These are phyloP conservation scores for Aspergillus uvarum DNA, from an alignment of 2,329 filamentous ascomycete species.

Conservation along the genomic window DNA sequence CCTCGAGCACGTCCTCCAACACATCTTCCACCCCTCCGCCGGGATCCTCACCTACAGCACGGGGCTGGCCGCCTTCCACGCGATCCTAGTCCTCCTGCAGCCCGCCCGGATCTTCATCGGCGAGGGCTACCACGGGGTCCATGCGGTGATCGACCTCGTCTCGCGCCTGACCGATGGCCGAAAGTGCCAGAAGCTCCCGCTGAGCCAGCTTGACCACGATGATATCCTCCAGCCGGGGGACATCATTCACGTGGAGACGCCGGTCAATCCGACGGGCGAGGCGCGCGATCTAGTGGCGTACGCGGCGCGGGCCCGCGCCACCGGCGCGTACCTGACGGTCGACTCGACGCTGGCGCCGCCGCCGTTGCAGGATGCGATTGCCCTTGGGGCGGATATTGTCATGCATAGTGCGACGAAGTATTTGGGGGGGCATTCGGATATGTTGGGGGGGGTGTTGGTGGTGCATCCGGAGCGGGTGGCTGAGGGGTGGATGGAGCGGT, in stretches of 20 bases:
- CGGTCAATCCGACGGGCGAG: constrained; percentile 82
- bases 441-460: constrained; percentile 79
- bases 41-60: constrained; percentile 48
- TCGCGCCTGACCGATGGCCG: constrained; percentile 7
- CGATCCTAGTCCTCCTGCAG: constrained; percentile 74
- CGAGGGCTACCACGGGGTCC: constrained; percentile 87
- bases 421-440: constrained; percentile 87
- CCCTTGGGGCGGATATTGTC: constrained; percentile 74
- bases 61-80: constrained; percentile 51
- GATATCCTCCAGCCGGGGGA: constrained; percentile 73
- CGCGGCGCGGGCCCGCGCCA: constrained; percentile 66
- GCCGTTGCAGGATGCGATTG: constrained; percentile 79
- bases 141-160: constrained; percentile 64
- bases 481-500: constrained; percentile 55
- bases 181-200: constrained; percentile 58
- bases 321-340: constrained; percentile 73
- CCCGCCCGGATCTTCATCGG: constrained; percentile 78
- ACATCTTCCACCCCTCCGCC: not conserved
- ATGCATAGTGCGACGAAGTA: constrained; percentile 96
- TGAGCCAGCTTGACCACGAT: constrained; percentile 64
- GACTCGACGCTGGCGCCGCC: constrained; percentile 92
- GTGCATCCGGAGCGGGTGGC: constrained; percentile 44
- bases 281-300: constrained; percentile 70
- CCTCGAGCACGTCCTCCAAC: not conserved
- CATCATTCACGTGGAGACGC: constrained; percentile 85